Evolutionary conservation across 345 rosid genomes (phyloP).

Genomic region (Brassica carinata): DNA sequence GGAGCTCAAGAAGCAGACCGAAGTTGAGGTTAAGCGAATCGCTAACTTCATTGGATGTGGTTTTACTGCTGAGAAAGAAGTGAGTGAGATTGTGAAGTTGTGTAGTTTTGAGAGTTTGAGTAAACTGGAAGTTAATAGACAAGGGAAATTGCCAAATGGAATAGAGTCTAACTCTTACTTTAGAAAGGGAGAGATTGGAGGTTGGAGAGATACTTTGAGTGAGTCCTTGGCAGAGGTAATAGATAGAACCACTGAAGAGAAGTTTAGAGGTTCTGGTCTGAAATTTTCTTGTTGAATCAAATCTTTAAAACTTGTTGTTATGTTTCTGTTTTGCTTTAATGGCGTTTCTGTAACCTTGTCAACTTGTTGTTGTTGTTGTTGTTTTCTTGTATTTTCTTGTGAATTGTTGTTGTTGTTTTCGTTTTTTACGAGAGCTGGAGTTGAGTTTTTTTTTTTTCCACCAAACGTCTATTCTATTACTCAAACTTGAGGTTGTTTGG

Average conservation of each 20-base stretch:
- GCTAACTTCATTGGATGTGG: conserved; percentile 40
- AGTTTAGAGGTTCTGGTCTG: conserved; percentile 2
- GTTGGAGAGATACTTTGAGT: conserved; percentile 39
- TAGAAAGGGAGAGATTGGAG: conserved; percentile 42
- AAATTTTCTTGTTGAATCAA: background rate
- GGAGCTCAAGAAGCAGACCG: conserved; percentile 27
- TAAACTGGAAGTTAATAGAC: conserved; percentile 9
- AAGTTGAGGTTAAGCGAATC: conserved; percentile 19
- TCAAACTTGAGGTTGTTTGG: no score
- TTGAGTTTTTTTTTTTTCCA: background rate
- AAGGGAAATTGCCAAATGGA: conserved; percentile 42
- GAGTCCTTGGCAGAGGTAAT: conserved; percentile 22
- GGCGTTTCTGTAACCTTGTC: background rate
- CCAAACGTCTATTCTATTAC: no score
- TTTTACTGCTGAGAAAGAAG: conserved; percentile 28
- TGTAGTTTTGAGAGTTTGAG: conserved; percentile 36
- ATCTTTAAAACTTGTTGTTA: background rate
- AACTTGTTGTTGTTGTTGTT: background rate
- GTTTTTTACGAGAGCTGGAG: background rate
- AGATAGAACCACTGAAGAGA: conserved; percentile 12
- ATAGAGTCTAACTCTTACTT: conserved; percentile 28
- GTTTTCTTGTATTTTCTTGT: no score
- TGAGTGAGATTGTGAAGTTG: conserved; percentile 17
- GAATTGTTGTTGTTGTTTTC: no score
- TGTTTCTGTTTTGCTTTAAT: background rate